Conservation (phyloP, 345 rosid species). For the Limnanthes douglasii region DNA sequence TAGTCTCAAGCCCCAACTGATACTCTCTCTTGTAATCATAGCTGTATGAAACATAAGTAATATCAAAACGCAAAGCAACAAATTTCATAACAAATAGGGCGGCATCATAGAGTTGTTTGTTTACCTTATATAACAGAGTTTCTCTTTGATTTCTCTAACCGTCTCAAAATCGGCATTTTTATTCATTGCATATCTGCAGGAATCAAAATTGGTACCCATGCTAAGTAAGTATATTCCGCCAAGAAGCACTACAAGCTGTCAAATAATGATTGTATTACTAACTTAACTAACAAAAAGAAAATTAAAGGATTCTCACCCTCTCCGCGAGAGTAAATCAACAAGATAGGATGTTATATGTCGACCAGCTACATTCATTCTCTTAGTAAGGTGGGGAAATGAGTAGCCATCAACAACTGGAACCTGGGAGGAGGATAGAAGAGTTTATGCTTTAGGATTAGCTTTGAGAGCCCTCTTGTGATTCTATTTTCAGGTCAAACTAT, state of each 20-base stretch:
- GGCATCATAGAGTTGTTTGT: slow-evolving; percentile 4
- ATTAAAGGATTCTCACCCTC: slow-evolving; percentile 68
- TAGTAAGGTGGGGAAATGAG: slow-evolving; percentile 96
- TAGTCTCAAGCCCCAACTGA: slow-evolving; percentile 91
- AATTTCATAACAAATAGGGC: not conserved
- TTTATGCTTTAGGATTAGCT: slow-evolving; percentile 10
- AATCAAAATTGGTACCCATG: slow-evolving; percentile 6
- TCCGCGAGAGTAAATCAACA: slow-evolving; percentile 82
- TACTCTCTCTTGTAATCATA: slow-evolving; percentile 94
- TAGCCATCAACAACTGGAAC: slow-evolving; percentile 99
- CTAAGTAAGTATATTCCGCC: not conserved
- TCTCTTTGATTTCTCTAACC: slow-evolving; percentile 92
- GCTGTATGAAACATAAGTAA: slow-evolving; percentile 22
- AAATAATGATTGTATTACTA: slow-evolving; percentile 5
- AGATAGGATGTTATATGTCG: slow-evolving; percentile 96
- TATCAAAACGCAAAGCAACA: slow-evolving; percentile 2
- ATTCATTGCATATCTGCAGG: slow-evolving; percentile 78
- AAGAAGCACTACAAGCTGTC: slow-evolving; percentile 3
- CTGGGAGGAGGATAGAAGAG: slow-evolving; percentile 21
- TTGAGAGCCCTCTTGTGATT: not conserved
- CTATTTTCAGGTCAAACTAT: not conserved
- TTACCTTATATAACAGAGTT: slow-evolving; percentile 87
- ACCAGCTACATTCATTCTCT: slow-evolving; percentile 97
- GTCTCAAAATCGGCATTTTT: slow-evolving; percentile 89
- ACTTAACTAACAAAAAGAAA: slow-evolving; percentile 1